Evolutionary conservation across 805 yeast genomes (phyloP), one percentile per base, ranked within the genome.

Genomic region (Blastobotrys mokoenaii): DNA sequence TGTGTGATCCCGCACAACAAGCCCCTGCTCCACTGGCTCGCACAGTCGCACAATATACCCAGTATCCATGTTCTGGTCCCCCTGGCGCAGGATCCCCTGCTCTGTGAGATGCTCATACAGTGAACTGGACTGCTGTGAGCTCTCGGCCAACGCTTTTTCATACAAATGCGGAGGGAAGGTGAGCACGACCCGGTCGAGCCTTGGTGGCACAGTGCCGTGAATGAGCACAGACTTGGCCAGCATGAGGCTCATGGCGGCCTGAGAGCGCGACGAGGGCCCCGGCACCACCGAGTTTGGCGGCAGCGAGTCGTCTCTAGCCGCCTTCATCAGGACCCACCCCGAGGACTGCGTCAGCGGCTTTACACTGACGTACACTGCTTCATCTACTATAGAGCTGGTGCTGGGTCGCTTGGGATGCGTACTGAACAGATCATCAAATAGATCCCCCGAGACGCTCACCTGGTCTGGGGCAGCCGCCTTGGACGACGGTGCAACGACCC

Each of bases 11-110:
- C 51, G 46, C 16, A 64, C 60, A 1, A 82, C 54, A 5, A 59
- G 51, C 0, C 95, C 95, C 58, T 84, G 94, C 36, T 73, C 76
- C 2, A 77, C 70, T 0, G 95, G 95, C 53, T 84, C 94, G 58
- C 87, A 77, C 18, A 80, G 70, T 2, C 74, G 53, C 2, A 85
- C 71, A 5, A 56, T 55, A 16, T 83, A 83, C 50, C 72, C 71
- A 15, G 77, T 54, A 3, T 59, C 60, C 15, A 74, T 61, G 2
- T 74, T 61, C 6, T 53, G 42, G 48, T 73, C 77, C 18, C 72
- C 74, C 39, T 68, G 72, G 27, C 69, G 62, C 18, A 66, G 62
- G 11, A 68, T 59, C 2, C 60, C 22, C 35, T 6, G 14, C 14
- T 6, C 14, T 4, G 14, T 11, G 14, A 32, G 14, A 10, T 17